phyloP scores from a whole-genome alignment of 2,329 filamentous ascomycete species.

The Ascochyta fabae region DNA sequence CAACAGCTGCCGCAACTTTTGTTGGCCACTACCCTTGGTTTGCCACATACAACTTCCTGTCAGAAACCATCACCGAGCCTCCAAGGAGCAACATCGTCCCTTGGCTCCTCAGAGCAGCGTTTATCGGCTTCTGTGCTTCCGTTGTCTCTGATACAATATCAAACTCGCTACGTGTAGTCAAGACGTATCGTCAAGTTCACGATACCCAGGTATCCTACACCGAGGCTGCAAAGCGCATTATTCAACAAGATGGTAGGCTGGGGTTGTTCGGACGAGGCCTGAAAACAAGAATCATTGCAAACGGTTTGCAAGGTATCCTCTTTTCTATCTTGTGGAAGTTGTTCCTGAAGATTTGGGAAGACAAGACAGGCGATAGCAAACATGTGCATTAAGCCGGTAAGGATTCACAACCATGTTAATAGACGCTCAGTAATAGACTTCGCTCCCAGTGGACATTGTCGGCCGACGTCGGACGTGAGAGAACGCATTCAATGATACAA shows the following conservation, averaged over 20 bases:
- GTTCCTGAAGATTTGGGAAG: conserved; percentile 37
- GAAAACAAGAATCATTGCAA: conserved; percentile 40
- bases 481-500: neutral
- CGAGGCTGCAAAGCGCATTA: conserved; percentile 33
- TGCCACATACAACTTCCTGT: conserved; percentile 37
- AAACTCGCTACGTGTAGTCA: conserved; percentile 37
- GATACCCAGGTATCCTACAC: conserved; percentile 36
- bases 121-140: conserved; percentile 41
- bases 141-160: conserved; percentile 38
- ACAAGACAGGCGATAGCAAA: conserved; percentile 16
- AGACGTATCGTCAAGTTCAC: conserved; percentile 41
- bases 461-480: neutral
- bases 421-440: neutral
- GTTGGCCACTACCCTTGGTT: conserved; percentile 43
- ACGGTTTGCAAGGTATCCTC: conserved; percentile 38
- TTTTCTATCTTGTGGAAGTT: conserved; percentile 43
- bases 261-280: conserved; percentile 36
- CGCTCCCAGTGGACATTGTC: neutral
- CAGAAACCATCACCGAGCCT: conserved; percentile 31
- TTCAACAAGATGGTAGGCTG: conserved; percentile 32
- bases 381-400: neutral
- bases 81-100: conserved; percentile 26
- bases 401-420: neutral
- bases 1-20: conserved; percentile 40
- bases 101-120: conserved; percentile 36